Evolutionary conservation across 2,329 filamentous ascomycete species (phyloP).

Genomic region (Alternaria incomplexa): DNA sequence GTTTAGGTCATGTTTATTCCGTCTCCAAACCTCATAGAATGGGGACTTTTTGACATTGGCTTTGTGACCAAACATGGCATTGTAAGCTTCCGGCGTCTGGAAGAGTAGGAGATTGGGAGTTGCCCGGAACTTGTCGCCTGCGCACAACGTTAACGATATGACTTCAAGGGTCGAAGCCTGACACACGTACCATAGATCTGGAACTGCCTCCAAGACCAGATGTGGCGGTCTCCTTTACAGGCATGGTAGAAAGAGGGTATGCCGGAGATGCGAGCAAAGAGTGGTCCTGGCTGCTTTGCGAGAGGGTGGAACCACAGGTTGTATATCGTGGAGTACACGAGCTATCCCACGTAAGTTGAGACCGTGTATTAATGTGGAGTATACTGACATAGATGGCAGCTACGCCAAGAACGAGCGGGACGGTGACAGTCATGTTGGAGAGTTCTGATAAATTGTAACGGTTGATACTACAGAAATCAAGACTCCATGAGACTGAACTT

Average conservation of each 20-base stretch:
- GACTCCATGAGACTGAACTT: not conserved
- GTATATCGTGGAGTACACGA: slow-evolving; percentile 7
- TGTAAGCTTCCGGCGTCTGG: slow-evolving; percentile 63
- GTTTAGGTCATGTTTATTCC: slow-evolving; percentile 15
- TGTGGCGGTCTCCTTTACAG: slow-evolving; percentile 17
- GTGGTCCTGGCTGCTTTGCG: slow-evolving; percentile 9
- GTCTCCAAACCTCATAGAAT: slow-evolving; percentile 20
- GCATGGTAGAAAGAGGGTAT: slow-evolving; percentile 18
- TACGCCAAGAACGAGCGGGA: not conserved
- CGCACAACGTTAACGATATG: not conserved
- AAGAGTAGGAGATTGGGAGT: slow-evolving; percentile 61
- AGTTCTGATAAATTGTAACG: not conserved
- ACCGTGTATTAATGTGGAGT: not conserved
- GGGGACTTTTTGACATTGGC: slow-evolving; percentile 14
- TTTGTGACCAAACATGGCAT: slow-evolving; percentile 47
- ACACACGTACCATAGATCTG: slow-evolving; percentile 4
- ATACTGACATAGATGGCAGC: not conserved
- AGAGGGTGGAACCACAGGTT: slow-evolving; percentile 15
- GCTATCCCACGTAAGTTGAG: not conserved
- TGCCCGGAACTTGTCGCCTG: slow-evolving; percentile 14
- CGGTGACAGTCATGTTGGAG: not conserved
- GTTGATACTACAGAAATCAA: not conserved
- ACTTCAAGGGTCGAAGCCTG: not conserved
- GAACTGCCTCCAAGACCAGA: slow-evolving; percentile 20
- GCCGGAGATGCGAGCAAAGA: slow-evolving; percentile 8